These are phyloP conservation scores for Imleria badia DNA, from an alignment of 768 basidiomycete genomes.

Conservation along the genomic window DNA sequence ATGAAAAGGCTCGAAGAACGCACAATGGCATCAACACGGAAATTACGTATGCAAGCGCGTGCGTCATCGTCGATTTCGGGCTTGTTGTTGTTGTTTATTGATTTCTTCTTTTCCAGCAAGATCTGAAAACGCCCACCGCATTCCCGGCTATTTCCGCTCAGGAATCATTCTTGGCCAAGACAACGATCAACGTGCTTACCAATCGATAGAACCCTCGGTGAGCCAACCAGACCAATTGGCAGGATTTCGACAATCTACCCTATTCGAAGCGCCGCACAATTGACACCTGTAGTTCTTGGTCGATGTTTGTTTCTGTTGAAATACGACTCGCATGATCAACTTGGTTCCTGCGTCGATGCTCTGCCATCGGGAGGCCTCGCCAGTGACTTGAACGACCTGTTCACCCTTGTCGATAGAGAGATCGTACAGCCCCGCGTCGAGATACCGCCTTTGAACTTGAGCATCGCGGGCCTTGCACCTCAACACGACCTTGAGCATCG, in stretches of 20 bases:
- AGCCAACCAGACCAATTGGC: conserved; percentile 21
- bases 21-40: conserved; percentile 23
- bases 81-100: background rate
- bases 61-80: conserved; percentile 16
- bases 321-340: conserved; percentile 23
- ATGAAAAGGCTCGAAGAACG: background rate
- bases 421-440: conserved; percentile 26
- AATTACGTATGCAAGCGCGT: conserved; percentile 26
- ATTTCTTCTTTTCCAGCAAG: conserved; percentile 18
- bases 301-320: conserved; percentile 17
- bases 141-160: conserved; percentile 3
- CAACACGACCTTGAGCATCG: conserved; percentile 18
- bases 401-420: conserved; percentile 24
- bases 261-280: conserved; percentile 22
- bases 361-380: conserved; percentile 24
- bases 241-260: conserved; percentile 12
- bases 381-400: conserved; percentile 21
- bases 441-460: conserved; percentile 23
- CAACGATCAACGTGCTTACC: conserved; percentile 6
- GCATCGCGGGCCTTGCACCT: conserved; percentile 17
- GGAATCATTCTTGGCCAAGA: background rate
- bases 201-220: conserved; percentile 23
- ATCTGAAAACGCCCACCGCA: conserved; percentile 27
- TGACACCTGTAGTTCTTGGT: conserved; percentile 15
- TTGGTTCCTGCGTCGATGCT: conserved; percentile 25